phyloP scores from a whole-genome alignment of 2,329 filamentous ascomycete genomes.

The Ophiostoma montium region DNA sequence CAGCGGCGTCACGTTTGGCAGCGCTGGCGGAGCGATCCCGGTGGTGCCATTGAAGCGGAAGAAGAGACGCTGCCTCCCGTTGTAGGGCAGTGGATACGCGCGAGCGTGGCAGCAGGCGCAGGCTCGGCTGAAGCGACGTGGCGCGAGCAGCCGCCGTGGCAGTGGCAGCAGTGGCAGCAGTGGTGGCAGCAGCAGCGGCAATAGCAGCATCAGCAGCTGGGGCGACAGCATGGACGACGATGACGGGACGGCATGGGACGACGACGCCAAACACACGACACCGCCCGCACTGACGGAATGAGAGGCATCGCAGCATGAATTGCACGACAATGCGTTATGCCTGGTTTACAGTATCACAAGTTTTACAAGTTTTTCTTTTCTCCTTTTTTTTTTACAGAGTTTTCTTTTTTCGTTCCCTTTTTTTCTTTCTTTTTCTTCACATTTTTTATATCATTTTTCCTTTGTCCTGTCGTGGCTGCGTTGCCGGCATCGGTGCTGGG shows the following conservation, averaged over 20 bases:
- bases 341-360: no score
- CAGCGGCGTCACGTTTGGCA: slow-evolving; percentile 19
- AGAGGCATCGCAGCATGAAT: slow-evolving; percentile 15
- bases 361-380: slow-evolving; percentile 9
- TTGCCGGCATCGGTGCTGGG: no score
- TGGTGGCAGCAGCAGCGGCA: background rate
- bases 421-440: background rate
- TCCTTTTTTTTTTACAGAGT: background rate
- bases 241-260: background rate
- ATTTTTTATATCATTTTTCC: background rate
- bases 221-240: background rate
- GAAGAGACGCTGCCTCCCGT: slow-evolving; percentile 70
- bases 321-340: no score
- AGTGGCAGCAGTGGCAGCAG: background rate
- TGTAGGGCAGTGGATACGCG: slow-evolving; percentile 34
- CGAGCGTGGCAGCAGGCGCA: slow-evolving; percentile 5
- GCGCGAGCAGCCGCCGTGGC: background rate
- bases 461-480: background rate
- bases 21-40: slow-evolving; percentile 19
- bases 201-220: background rate
- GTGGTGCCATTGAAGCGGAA: slow-evolving; percentile 51
- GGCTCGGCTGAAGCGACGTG: background rate
- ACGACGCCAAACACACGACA: background rate
- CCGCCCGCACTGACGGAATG: slow-evolving; percentile 11
- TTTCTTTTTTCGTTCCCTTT: background rate